Evolutionary conservation across 768 basidiomycete species (phyloP), one percentile per base, ranked within the genome.

Genomic region (Udeniomyces megalosporus): DNA sequence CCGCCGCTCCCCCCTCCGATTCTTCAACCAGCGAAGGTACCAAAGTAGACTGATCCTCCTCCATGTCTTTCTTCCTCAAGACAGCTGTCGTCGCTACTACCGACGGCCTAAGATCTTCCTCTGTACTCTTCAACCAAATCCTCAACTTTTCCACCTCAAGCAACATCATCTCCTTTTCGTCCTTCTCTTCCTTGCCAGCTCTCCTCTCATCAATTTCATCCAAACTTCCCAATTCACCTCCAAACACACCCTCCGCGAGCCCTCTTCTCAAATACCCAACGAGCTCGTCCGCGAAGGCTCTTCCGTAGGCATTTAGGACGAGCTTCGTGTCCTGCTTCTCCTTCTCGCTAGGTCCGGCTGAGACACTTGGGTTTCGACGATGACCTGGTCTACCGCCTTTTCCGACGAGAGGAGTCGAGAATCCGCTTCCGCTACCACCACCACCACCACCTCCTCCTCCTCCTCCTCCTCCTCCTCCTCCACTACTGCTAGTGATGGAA

Each of bases 191-290:
- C 50, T 52, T 15, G 26, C 26, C 31, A 2, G 14, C 45, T 20
- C 31, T 22, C 29, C 55, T 49, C 28, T 17, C 42, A 6, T 44
- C 17, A 1, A 44, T 29, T 26, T 34, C 58, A 10, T 53, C 47
- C 22, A 56, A 29, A 4, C 1, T 14, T 15, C 63, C 67, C 63
- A 66, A 32, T 46, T 60, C 66, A 15, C 61, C 61, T 0, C 82
- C 80, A 74, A 85, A 90, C 28, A 89, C 83, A 2, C 88, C 87
- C 68, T 86, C 82, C 24, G 81, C 78, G 50, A 89, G 69, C 4
- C 84, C 88, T 24, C 82, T 76, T 68, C 79, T 74, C 67, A 86
- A 68, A 70, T 85, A 91, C 14, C 85, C 83, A n/a, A 83, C 79
- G 50, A 89, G 75, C 17, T 83, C 76, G 17, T 74, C 73, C 52